Evolutionary conservation across 306 rosid genomes (phyloP), one percentile per base, ranked within the genome.

Genomic region (Fagus sylvatica): DNA sequence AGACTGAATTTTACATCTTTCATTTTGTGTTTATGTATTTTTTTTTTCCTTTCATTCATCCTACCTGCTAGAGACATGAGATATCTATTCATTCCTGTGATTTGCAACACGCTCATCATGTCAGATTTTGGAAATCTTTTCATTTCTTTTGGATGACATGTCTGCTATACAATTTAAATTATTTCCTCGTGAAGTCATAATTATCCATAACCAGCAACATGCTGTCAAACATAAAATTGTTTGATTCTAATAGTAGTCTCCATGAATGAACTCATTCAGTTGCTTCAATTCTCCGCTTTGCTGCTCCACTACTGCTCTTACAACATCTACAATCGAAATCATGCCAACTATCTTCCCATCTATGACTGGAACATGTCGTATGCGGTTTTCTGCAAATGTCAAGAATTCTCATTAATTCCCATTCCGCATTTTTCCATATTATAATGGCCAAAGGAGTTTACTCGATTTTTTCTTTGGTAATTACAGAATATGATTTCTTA

Each of bases 311-410:
- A 93, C 96, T 60, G 93, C 97, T 83, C 87, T 73, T 51, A 88
- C 98, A 69, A 95, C 93, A 84, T 93, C 98, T 54, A 87, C 93
- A 34, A 91, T 91, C 1, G 99, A 95, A 78, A 95, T 89, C 97
- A 93, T 86, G 10, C 99, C 99, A 55, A 93, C 93, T 12, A 93
- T 82, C 76, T 68, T 92, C 78, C 98, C 96, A 82, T 95, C 97
- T 74, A 93, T 87, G 16, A 92, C 99, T 11, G 98, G 97, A 81
- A 93, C 89, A 78, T 95, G 96, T 75, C 97, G 68, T 39, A 93
- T 89, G 0, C 62, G 88, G 70, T 88, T 89, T 51, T 91, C 99
- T 91, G 85, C 76, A 66, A 46, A 11, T 54, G 72, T 71, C 69
- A 78, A 46, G 30, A 53, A 40, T 13, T 43, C 10, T 64, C 15